Base-by-base conservation (phyloP, 345 rosid genomes). In the Crucihimalaya himalaica region DNA sequence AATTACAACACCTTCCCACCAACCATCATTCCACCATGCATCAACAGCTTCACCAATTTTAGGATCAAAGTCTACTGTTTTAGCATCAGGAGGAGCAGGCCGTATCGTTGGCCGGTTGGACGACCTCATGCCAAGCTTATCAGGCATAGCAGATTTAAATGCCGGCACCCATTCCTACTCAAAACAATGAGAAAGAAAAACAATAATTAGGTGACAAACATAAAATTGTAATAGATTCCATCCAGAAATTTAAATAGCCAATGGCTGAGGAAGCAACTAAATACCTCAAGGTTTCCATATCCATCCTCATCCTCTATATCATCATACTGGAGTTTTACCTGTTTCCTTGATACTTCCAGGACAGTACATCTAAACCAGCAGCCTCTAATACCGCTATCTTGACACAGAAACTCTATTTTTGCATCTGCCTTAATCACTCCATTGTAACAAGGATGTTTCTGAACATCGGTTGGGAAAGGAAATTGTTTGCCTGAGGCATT, bases 21-120 rank as follows among this genome's bases (percentile, higher is more conserved):
- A 95, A 67, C 99, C 99, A 88, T 95, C 99, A 58, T 92, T 91
- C 99, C 99, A 95, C 97, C 99, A 91, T 21, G 91, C 96, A 87
- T 95, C 99, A 63, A 95, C 92, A 48, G 99, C 88, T 65, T 78
- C 61, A 52, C 97, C 98, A 50, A 89, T 48, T 61, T 64, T 79
- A 56, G 73, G 71, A 65, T 80, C 66, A 63, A 63, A 54, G 23
- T 81, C 77, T 48, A 37, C 35, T 78, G 64, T 75, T 50, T 6
- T 42, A 60, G 76, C 73, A 59, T 70, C 63, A 56, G 82, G 81
- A 66, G 93, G 93, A 34, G 78, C 60, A 21, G 98, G 97, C 59
- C 97, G 88, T 67, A 87, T 73, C 48, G 92, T 89, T 60, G 79
- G 84, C 66, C 98, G 95, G 64, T 85, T 84, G 31, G 87, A 70